Conservation (phyloP, 306 rosid species). For the Glycine soja region DNA sequence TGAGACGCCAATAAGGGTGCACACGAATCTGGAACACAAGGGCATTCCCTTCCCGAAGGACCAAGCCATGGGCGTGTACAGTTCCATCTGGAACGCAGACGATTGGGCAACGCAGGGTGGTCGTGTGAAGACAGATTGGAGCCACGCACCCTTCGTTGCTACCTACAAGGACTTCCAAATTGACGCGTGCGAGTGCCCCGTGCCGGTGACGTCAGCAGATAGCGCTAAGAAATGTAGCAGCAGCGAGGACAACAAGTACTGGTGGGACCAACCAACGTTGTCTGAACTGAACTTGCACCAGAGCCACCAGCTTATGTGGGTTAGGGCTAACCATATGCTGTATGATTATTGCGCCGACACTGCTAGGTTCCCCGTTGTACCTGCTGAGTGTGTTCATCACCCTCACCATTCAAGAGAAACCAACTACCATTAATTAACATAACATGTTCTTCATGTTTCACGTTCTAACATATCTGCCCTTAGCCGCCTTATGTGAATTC, state of each 20-base stretch:
- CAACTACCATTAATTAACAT: background rate
- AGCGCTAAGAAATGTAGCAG: conserved; percentile 65
- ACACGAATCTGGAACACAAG: conserved; percentile 77
- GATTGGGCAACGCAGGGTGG: conserved; percentile 99
- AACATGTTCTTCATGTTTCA: conserved; percentile 62
- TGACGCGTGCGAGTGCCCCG: conserved; percentile 68
- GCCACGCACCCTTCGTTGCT: conserved; percentile 83
- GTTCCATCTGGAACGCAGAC: conserved; percentile 96
- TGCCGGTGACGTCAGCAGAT: conserved; percentile 45
- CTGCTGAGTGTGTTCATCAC: conserved; percentile 83
- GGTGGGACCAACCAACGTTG: conserved; percentile 90
- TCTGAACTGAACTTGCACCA: conserved; percentile 77
- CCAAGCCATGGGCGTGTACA: conserved; percentile 93
- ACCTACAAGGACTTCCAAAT: conserved; percentile 76
- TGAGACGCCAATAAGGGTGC: conserved; percentile 86
- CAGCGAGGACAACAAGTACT: conserved; percentile 63
- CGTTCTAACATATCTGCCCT: conserved; percentile 31
- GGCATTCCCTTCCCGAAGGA: conserved; percentile 85
- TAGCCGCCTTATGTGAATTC: conserved; percentile 7
- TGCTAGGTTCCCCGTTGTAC: conserved; percentile 71
- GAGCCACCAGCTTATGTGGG: conserved; percentile 94
- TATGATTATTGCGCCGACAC: conserved; percentile 87
- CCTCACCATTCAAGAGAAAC: conserved; percentile 44
- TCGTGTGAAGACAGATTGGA: conserved; percentile 92
- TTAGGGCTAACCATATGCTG: conserved; percentile 83